Evolutionary conservation across 805 yeast genomes (phyloP), one percentile per base, ranked within the genome.

Genomic region (Candida morakotiae): DNA sequence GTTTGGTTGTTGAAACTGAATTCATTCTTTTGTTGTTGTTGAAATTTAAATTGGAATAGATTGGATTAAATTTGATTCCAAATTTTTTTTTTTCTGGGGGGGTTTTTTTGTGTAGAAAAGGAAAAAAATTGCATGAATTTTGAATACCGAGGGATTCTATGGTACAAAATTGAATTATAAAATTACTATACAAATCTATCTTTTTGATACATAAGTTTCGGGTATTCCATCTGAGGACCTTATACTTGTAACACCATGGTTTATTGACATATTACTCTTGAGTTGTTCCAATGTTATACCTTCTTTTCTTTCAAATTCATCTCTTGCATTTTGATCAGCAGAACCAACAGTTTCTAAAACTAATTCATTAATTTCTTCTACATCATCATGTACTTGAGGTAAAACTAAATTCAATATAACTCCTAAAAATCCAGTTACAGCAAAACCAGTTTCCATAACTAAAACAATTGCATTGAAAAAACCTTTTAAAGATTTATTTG

Each of bases 401-500:
- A 83, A 59, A n/a, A 77, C 28, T 43, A 80, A 58, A 60, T 83
- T 82, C 38, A 81, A 62, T 28, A 82, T 56, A 9, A 82, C 69
- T 1, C 80, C 86, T 25, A 80, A 53, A 43, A 83, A 63, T 10
- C 87, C 91, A 29, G 83, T 73, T 20, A 83, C 64, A 15, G 89
- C 86, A 52, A 78, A 82, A 11, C 87, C 82, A 4, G 87, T 79
- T 53, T 81, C 84, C 77, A 81, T 73, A 33, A 83, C 80, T 40
- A 83, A 69, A 17, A 72, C 68, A 39, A 83, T 77, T 31, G 89
- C 89, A 51, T 81, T 75, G 35, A 77, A 62, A 58, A 83, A 78
- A 1, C 91, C 89, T 32, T 51, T 47, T 31, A 81, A 65, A 2
- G 77, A 68, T 18, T 54, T 49, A 62, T 83, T 83, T 46, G 52